Base-by-base conservation (phyloP, 2,329 filamentous ascomycete genomes). In the Amesomyces nigricolor region DNA sequence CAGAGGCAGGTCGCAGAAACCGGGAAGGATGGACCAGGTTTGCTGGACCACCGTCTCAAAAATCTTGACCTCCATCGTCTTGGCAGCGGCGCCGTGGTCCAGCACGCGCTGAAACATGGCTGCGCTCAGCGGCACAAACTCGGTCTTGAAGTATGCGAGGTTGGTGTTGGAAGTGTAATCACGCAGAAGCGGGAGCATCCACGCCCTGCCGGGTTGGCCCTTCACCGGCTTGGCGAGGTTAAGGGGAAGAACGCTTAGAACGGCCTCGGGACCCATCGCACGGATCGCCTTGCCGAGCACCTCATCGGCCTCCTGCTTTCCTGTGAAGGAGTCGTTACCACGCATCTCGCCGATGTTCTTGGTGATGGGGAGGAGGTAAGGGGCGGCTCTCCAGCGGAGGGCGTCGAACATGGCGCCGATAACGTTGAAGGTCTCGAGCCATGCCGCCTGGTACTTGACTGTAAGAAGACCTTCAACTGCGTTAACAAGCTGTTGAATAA, bases 21-120 rank as follows among this genome's bases (percentile, higher is more conserved):
- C 94, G 0, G 94, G 92, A 14, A 99, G 79, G 50, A 88, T 86
- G 0, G 89, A 90, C 94, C 94, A 99, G 42, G 92, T 91, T 68
- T 99, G 94, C 63, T 95, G 88, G 8, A 99, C 89, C 4, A 99
- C 77, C 0, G 94, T 97, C 73, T 99, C 92, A 68, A 94, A 99
- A 57, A 99, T 95, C 77, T 99, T 99, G 67, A 94, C 82, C 70
- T 97, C 91, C 80, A 96, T 91, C 0, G 90, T 94, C 78, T 96
- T 96, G 67, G 92, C 88, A 13, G 83, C 84, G 19, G 82, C 76
- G 13, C 88, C 89, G 64, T 95, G 88, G 59, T 95, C 87, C 46
- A 96, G 75, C 5, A 97, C 88, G 62, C 82, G 85, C 69, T 97
- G 89, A 70, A 92, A 96, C 78, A 99, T 88, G 48, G 81, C 74